Base-by-base conservation (phyloP, 2,329 filamentous ascomycete genomes). In the Hymenotorrendiella dingleyae region DNA sequence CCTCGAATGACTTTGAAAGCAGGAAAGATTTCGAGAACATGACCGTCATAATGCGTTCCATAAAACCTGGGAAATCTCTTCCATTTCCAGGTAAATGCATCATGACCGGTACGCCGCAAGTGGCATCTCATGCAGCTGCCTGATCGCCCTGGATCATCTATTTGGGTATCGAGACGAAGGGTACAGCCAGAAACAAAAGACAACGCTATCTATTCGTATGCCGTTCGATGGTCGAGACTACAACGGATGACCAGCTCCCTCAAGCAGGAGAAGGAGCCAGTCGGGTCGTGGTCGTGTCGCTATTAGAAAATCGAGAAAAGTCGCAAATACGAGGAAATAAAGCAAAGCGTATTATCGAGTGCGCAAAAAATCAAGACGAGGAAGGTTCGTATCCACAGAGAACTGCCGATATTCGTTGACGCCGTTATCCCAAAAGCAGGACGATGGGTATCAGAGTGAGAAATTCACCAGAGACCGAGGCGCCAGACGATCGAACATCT, bases 181-280 rank as follows among this genome's bases (percentile, higher is more conserved):
- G 43, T 47, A 53, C 44, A 58, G 52, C 51, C 58, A 56, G 54
- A 46, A 59, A 55, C 52, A 60, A 61, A 62, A 58, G 55, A 56
- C 59, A 61, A 61, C 57, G 59, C 56, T 59, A 58, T 63, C 60
- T 62, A 63, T 62, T 53, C 57, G 54, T 58, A 63, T 60, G 60
- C 57, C 49, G 53, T 56, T 54, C 51, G 53, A 60, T 57, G 56
- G 55, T 56, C 50, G 50, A 54, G 46, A 53, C 45, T 50, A 53
- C 49, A 47, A 52, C 37, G 36, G 47, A 40, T 40, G 52, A 50
- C 49, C 51, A 46, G 49, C 51, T 29, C 29, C 50, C 46, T 48
- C 53, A 44, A 50, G 46, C 49, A 50, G 53, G 36, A 48, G 50
- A 50, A 42, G 48, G 47, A 57, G 50, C 49, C 50, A 46, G 53